Conservation (phyloP, 2,329 filamentous ascomycete genomes). For the Aspergillus versicolor region DNA sequence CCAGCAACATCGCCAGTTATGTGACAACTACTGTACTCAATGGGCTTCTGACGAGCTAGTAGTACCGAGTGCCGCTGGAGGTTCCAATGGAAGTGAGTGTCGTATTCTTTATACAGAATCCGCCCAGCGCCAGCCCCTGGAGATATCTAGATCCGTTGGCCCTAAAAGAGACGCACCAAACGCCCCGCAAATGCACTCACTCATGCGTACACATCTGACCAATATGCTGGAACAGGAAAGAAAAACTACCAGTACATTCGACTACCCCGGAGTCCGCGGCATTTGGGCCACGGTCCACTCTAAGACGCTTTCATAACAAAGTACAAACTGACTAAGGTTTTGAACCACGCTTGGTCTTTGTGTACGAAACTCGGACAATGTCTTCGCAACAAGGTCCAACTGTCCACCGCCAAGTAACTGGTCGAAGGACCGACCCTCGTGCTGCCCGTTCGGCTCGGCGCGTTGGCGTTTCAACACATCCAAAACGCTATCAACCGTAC, state of each 20-base stretch:
- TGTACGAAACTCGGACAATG: constrained; percentile 84
- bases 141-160: neutral
- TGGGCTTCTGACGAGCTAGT: neutral
- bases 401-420: constrained; percentile 69
- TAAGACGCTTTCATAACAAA: constrained; percentile 92
- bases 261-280: neutral
- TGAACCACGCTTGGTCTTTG: constrained; percentile 97
- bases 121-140: neutral
- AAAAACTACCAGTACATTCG: neutral
- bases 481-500: constrained; percentile 91
- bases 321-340: constrained; percentile 85
- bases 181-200: constrained; percentile 16
- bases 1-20: too few relatives aligned
- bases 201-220: constrained; percentile 7
- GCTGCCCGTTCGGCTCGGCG: constrained; percentile 15
- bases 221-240: constrained; percentile 1
- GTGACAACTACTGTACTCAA: neutral
- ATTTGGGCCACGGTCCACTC: constrained; percentile 68
- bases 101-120: neutral
- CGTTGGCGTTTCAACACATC: constrained; percentile 93
- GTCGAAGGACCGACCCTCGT: constrained; percentile 31
- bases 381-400: constrained; percentile 77
- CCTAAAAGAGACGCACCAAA: constrained; percentile 3
- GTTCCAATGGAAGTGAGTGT: neutral
- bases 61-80: neutral